These are phyloP conservation scores for Pascua sp. DNA, from an alignment of 1,284 basidiomycete genomes.

Conservation along the genomic window DNA sequence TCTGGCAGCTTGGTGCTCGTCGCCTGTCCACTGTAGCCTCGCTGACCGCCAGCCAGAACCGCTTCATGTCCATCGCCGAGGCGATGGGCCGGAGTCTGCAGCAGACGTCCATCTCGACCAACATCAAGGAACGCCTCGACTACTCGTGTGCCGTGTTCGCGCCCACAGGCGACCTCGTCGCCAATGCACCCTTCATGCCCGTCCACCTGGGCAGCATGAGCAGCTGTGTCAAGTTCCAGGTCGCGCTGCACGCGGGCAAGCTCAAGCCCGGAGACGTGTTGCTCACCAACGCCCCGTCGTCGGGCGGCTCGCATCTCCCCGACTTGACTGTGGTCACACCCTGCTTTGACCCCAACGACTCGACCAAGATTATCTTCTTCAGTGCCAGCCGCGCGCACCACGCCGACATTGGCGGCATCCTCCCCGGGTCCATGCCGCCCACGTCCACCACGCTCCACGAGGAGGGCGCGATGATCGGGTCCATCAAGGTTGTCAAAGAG, in stretches of 20 bases:
- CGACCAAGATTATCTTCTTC: conserved; percentile 40
- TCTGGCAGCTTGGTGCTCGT: background rate
- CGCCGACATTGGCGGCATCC: conserved; percentile 44
- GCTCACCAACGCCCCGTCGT: conserved; percentile 51
- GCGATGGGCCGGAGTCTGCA: conserved; percentile 54
- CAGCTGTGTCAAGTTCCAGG: conserved; percentile 47
- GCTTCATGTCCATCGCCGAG: conserved; percentile 47
- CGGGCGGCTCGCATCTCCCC: conserved; percentile 33
- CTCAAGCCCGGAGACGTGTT: conserved; percentile 51
- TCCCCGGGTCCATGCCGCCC: conserved; percentile 79
- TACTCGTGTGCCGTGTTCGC: conserved; percentile 55
- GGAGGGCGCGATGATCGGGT: conserved; percentile 68
- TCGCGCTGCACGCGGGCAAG: conserved; percentile 37
- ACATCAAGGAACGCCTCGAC: conserved; percentile 49
- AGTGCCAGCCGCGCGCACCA: conserved; percentile 36
- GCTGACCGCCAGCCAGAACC: conserved; percentile 11
- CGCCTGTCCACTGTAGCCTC: background rate
- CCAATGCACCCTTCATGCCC: conserved; percentile 55
- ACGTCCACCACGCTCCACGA: conserved; percentile 85
- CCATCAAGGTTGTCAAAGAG: conserved; percentile 85
- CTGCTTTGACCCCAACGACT: conserved; percentile 29
- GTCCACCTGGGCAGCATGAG: conserved; percentile 53
- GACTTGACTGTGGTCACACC: conserved; percentile 44
- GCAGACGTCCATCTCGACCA: conserved; percentile 52
- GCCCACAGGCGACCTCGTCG: conserved; percentile 51